Evolutionary conservation across 352 stramenopile species (phyloP), one percentile per base, ranked within the genome.

Genomic region (Phytophthora cactorum): DNA sequence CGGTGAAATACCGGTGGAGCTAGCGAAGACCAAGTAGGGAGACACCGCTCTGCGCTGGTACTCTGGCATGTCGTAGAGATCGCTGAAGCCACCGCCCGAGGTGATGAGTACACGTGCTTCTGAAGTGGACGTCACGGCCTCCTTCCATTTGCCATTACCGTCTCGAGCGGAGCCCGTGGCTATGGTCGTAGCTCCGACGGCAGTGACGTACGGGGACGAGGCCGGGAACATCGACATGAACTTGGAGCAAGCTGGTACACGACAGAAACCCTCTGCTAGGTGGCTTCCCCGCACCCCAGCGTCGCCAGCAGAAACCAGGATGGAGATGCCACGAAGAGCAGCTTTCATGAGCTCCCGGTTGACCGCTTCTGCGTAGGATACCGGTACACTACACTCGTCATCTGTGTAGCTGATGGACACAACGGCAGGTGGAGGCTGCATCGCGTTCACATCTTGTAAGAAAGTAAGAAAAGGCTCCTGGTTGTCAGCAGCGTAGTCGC

Each of bases 401-500:
- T 94, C 86, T 11, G 86, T 89, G 74, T 94, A 94, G 64, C 86
- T 94, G 61, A 94, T 84, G 15, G 84, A 92, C 6, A 94, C 81
- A 29, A 92, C 86, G 4, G 77, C 62, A 4, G 86, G 86, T 27
- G 78, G 61, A 2, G 81, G 74, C 0, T 88, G 68, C 70, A 91
- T 84, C n/a, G 74, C 76, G 54, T 92, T 94, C 8, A 92, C 65
- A 15, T 87, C 79, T 49, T 87, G 82, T 34, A 94, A 63, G 59
- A 94, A 94, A 8, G 65, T 68, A 14, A 94, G 64, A 52, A 94
- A 94, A 4, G 86, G 86, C 66, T 93, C 86, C 58, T 94, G 86
- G 59, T 94, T 94, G 72, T 89, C 81, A 10, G 87, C 81, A 2
- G 75, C 75, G 32, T 87, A 82, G 2, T 63, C 61, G 11, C 66